These are phyloP conservation scores for Agastache rugosa DNA, from an alignment of 257 asterid species.

Conservation along the genomic window DNA sequence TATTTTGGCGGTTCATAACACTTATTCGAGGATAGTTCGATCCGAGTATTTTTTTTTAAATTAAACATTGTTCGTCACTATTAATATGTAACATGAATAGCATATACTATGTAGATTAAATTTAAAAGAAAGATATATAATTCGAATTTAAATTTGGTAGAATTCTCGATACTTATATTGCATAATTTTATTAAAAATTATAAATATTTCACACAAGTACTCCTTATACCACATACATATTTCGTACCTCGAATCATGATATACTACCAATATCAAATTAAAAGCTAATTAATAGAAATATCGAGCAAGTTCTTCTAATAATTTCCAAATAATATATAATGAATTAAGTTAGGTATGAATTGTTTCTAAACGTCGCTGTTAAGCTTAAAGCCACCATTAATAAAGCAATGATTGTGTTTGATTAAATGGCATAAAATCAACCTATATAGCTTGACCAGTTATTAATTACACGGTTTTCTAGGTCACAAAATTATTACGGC, in stretches of 20 bases:
- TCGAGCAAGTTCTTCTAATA: constrained; percentile 13
- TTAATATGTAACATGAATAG: too few species aligned
- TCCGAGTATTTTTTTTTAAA: too few species aligned
- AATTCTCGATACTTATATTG: background rate
- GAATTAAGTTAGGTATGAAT: background rate
- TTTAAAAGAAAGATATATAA: too few species aligned
- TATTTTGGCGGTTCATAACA: too few species aligned
- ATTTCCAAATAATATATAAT: background rate
- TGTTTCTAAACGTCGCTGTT: background rate
- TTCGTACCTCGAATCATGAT: background rate
- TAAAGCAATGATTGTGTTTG: constrained; percentile 1
- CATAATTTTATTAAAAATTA: background rate
- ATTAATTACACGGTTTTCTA: background rate
- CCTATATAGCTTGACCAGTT: background rate
- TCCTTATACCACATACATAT: too few species aligned
- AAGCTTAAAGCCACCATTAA: background rate
- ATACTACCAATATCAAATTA: background rate
- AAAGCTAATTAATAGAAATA: background rate
- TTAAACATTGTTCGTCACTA: too few species aligned
- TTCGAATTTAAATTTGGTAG: too few species aligned
- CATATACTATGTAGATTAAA: too few species aligned
- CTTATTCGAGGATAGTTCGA: too few species aligned
- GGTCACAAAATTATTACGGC: background rate
- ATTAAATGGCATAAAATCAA: background rate
- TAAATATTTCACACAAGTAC: too few species aligned